A percentile compares a stretch with the other conserved stretches of the same genome.
phyloP scores from a whole-genome alignment of 495 filamentous ascomycete species.

The Penicillium malachiteum region DNA sequence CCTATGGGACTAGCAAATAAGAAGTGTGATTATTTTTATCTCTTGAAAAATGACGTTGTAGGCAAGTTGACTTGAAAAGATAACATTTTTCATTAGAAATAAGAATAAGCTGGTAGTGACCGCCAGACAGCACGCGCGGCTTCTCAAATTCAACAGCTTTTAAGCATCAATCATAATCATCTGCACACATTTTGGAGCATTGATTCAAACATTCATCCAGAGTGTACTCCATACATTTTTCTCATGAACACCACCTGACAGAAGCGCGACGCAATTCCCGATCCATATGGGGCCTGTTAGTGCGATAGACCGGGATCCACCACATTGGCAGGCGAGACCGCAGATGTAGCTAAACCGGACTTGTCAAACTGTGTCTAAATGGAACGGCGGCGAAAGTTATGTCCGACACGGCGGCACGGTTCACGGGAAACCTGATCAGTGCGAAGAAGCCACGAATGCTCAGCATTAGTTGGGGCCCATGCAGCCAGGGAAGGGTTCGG shows the following conservation, averaged over 20 bases:
- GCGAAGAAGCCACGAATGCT: constrained; percentile 15
- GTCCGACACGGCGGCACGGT: constrained; percentile 15
- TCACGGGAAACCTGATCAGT: constrained; percentile 10
- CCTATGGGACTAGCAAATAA: neutral
- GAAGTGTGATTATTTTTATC: neutral
- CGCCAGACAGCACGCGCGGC: too few species aligned
- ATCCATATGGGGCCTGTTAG: constrained; percentile 3
- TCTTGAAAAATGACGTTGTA: constrained; percentile 7
- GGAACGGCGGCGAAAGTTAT: constrained; percentile 14
- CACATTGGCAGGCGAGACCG: constrained; percentile 4
- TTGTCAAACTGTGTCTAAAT: constrained; percentile 26
- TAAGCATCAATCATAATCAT: too few species aligned
- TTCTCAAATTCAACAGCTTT: too few species aligned
- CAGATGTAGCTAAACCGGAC: constrained; percentile 15
- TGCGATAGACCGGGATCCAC: constrained; percentile 5
- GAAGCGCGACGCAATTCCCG: neutral
- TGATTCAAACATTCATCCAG: too few species aligned
- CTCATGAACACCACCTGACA: too few species aligned
- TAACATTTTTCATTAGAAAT: neutral
- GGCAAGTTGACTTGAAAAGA: neutral
- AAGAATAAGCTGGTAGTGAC: neutral
- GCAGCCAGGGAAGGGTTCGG: constrained; percentile 1
- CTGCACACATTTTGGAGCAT: too few species aligned
- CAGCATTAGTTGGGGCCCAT: neutral
- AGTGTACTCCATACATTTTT: too few species aligned